Evolutionary conservation across 805 yeast species (phyloP).

Genomic region (Saccharomycopsis sp.): DNA sequence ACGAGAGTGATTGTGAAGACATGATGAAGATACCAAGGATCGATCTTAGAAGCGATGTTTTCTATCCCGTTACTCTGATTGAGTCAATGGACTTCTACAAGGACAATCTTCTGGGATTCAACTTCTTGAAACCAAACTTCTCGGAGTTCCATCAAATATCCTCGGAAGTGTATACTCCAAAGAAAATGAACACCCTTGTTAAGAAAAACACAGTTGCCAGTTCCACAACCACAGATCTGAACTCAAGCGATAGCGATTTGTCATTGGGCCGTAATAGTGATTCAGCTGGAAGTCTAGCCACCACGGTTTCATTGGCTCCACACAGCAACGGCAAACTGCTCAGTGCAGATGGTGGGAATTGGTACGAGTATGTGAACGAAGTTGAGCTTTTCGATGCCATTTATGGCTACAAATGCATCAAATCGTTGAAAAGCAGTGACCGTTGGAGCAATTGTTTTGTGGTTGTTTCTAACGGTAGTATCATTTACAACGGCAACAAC

Average conservation of each 20-base stretch:
- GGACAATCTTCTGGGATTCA: background rate
- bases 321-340: background rate
- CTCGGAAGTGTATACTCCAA: background rate
- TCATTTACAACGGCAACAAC: background rate
- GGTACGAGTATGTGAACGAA: conserved; percentile 9
- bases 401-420: conserved; percentile 16
- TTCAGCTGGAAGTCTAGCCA: background rate
- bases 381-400: conserved; percentile 11
- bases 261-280: background rate
- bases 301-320: background rate
- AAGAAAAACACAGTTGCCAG: too few species aligned
- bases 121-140: conserved; percentile 9
- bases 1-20: background rate
- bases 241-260: background rate
- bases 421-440: conserved; percentile 4
- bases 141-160: conserved; percentile 6
- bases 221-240: background rate
- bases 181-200: background rate
- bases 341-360: background rate
- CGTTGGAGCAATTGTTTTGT: conserved; percentile 12
- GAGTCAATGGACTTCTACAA: conserved; percentile 13
- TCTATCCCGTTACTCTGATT: conserved; percentile 3
- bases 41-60: background rate
- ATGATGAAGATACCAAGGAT: background rate
- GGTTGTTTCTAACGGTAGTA: conserved; percentile 4